Conservation (phyloP, 2,329 filamentous ascomycete genomes). For the Aspergillus arachidicola region DNA sequence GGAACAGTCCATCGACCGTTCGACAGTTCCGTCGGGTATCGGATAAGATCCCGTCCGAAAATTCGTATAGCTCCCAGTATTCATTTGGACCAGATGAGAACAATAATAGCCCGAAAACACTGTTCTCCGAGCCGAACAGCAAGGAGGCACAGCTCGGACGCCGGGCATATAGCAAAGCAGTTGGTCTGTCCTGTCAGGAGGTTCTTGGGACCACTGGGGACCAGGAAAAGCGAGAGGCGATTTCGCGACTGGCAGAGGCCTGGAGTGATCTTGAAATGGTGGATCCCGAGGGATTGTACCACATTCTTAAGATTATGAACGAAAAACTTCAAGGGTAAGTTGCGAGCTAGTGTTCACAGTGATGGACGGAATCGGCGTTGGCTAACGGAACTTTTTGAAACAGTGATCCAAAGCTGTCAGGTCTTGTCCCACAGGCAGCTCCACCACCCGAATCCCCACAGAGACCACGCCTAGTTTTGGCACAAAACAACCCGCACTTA, state of each 20-base stretch:
- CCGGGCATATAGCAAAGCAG: conserved; percentile 75
- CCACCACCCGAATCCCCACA: conserved; percentile 46
- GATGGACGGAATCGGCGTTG: neutral
- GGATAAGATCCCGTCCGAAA: conserved; percentile 55
- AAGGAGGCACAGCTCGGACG: conserved; percentile 85
- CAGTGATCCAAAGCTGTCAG: conserved; percentile 43
- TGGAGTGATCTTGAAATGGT: conserved; percentile 81
- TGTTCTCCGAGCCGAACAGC: conserved; percentile 46
- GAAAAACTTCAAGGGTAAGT: conserved; percentile 63
- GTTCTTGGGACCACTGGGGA: conserved; percentile 76
- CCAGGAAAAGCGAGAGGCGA: conserved; percentile 75
- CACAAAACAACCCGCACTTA: conserved; percentile 81
- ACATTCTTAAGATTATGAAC: conserved; percentile 77
- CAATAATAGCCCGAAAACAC: conserved; percentile 35
- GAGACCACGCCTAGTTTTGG: conserved; percentile 70
- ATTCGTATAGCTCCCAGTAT: conserved; percentile 27
- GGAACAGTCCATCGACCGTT: conserved; percentile 89
- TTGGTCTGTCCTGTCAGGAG: conserved; percentile 84
- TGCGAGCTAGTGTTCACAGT: neutral
- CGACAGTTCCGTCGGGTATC: conserved; percentile 89
- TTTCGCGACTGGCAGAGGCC: conserved; percentile 81
- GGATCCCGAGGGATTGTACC: conserved; percentile 87
- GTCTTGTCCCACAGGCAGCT: conserved; percentile 38
- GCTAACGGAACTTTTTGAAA: conserved; percentile 19
- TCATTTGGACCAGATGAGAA: conserved; percentile 43